Conservation (phyloP, 805 yeast genomes). For the Metschnikowia kofuensis region DNA sequence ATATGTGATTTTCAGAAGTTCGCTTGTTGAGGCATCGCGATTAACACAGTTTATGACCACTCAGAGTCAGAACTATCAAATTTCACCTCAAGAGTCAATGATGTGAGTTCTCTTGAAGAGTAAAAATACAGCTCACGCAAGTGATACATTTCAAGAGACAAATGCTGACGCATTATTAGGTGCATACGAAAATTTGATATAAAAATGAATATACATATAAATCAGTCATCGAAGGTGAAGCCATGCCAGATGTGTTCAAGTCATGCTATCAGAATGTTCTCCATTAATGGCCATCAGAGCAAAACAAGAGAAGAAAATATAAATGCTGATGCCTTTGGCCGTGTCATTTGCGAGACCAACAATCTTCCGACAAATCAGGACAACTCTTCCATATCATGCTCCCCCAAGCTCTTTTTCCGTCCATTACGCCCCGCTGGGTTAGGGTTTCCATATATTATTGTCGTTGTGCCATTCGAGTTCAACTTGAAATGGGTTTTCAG, state of each 20-base stretch:
- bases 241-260: not conserved
- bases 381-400: slow-evolving; percentile 4
- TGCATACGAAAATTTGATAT: not conserved
- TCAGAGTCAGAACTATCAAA: no score
- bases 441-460: slow-evolving; percentile 18
- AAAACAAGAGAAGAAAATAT: no score
- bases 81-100: not conserved
- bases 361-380: no score
- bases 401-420: slow-evolving; percentile 14
- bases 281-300: no score
- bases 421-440: slow-evolving; percentile 17
- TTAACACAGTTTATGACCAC: no score
- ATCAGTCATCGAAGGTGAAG: not conserved
- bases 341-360: no score
- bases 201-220: not conserved
- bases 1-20: no score
- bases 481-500: slow-evolving; percentile 40
- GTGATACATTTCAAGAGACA: not conserved
- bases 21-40: no score
- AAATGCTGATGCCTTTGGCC: not conserved
- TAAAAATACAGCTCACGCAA: not conserved
- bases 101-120: not conserved
- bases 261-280: no score
- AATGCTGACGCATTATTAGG: not conserved
- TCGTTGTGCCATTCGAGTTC: slow-evolving; percentile 27